Conservation (phyloP, 2,329 filamentous ascomycete species). For the Macrophomina pseudophaseolina region DNA sequence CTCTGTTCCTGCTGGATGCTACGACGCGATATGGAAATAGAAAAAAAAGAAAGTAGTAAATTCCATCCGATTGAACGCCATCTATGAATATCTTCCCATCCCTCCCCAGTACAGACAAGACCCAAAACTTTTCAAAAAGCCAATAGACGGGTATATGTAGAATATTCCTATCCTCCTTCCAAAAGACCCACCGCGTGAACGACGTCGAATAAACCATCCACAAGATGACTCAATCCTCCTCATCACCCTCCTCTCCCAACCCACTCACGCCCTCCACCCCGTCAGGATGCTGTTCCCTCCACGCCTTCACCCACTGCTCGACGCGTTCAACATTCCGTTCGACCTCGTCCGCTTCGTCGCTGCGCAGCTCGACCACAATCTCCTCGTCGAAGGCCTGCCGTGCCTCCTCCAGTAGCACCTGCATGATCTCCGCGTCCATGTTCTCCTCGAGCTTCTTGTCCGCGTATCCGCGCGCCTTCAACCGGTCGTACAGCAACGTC, state of each 20-base stretch:
- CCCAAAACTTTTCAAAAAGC: not conserved
- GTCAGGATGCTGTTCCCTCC: slow-evolving; percentile 70
- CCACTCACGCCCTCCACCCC: slow-evolving; percentile 19
- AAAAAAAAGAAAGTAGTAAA: not conserved
- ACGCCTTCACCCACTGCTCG: slow-evolving; percentile 78
- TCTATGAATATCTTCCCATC: slow-evolving; percentile 29
- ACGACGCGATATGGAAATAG: not conserved
- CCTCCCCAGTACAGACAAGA: slow-evolving; percentile 7
- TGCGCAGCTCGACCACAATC: slow-evolving; percentile 86
- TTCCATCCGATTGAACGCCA: slow-evolving; percentile 21
- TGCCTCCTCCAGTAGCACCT: slow-evolving; percentile 89
- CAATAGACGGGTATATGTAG: slow-evolving; percentile 23
- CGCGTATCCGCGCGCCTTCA: slow-evolving; percentile 77
- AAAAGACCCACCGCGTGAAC: not conserved
- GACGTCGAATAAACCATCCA: not conserved
- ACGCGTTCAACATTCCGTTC: slow-evolving; percentile 87
- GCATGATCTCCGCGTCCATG: slow-evolving; percentile 96
- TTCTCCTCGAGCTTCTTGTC: slow-evolving; percentile 94
- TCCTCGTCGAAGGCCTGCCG: slow-evolving; percentile 83
- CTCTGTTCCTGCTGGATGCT: not conserved
- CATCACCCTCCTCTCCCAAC: slow-evolving; percentile 35
- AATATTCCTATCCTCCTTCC: not conserved
- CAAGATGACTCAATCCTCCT: slow-evolving; percentile 36
- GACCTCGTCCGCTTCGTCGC: slow-evolving; percentile 81
- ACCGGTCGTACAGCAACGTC: slow-evolving; percentile 79